Conservation (phyloP, 805 yeast genomes). For the Torulaspora maleeae region DNA sequence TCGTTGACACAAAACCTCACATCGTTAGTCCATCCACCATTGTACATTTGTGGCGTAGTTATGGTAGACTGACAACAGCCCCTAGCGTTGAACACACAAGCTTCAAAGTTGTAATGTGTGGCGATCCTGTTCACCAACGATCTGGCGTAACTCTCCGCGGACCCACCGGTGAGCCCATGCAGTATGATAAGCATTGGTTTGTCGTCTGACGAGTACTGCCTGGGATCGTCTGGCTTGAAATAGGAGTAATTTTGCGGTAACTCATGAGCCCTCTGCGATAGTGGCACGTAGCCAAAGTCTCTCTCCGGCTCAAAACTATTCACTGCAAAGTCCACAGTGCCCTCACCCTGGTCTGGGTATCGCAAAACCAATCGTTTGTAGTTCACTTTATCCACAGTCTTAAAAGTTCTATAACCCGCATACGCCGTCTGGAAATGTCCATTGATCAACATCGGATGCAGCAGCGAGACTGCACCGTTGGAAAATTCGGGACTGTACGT, state of each 20-base stretch:
- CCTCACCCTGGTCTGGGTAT: conserved; percentile 59
- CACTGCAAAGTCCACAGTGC: conserved; percentile 65
- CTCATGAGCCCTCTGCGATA: conserved; percentile 37
- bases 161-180: conserved; percentile 83
- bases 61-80: conserved; percentile 71
- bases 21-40: conserved; percentile 70
- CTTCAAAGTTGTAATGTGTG: conserved; percentile 45
- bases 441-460: conserved; percentile 55
- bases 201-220: conserved; percentile 32
- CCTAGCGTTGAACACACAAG: conserved; percentile 64
- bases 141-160: conserved; percentile 74
- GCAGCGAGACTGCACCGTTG: conserved; percentile 42
- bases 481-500: conserved; percentile 42
- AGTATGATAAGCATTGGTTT: conserved; percentile 60
- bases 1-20: conserved; percentile 51
- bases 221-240: conserved; percentile 40
- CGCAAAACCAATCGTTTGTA: conserved; percentile 57
- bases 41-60: conserved; percentile 65
- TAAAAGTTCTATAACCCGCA: conserved; percentile 48
- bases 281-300: conserved; percentile 20
- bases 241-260: conserved; percentile 26
- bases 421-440: conserved; percentile 69
- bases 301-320: conserved; percentile 30
- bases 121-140: conserved; percentile 46
- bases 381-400: conserved; percentile 46